Evolutionary conservation across 2,329 filamentous ascomycete species (phyloP), one percentile per base, ranked within the genome.

Genomic region (Sarocladiaceae sp.): DNA sequence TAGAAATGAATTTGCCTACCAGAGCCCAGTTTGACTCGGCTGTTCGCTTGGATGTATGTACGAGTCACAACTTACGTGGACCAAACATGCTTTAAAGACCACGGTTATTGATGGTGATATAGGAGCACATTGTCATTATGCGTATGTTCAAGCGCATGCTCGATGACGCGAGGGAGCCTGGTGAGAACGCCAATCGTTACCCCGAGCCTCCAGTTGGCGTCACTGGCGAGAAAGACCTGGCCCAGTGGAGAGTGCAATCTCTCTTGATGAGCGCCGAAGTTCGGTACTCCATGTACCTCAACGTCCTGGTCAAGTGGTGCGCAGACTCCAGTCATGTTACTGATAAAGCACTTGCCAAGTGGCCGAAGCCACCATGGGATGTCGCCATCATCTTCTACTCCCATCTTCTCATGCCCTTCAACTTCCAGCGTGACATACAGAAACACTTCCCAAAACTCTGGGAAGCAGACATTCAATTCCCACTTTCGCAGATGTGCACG

Each of bases 311-410:
- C 9, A 29, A 29, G 13, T 29, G 26, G 26, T 29, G 26, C 26
- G 13, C 7, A 29, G 13, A 29, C 9, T 29, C 13, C 26, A 29
- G 13, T 7, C 7, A 29, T 13, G 7, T 9, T 13, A 9, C 24
- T 11, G 23, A 24, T 15, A 21, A 42, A 26, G 40, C 44, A 46
- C 18, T 12, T 23, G 20, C 34, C 33, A 33, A 34, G 12, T 24
- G 3, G 19, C 37, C 19, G 4, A 11, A 16, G 23, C 40, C 34
- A 46, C 3, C 27, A 47, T 40, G 13, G 26, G 26, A 29, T 13
- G 26, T 29, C 26, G 26, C 24, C 13, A 47, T 56, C 54, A 24
- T 56, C 53, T 50, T 59, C 39, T 55, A 49, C 52, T 54, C 59
- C 53, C 51, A 53, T 52, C 35, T 56, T 49, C 56, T 48, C 48